Evolutionary conservation across 495 filamentous ascomycete genomes (phyloP).

Genomic region (Trichoderma virens): DNA sequence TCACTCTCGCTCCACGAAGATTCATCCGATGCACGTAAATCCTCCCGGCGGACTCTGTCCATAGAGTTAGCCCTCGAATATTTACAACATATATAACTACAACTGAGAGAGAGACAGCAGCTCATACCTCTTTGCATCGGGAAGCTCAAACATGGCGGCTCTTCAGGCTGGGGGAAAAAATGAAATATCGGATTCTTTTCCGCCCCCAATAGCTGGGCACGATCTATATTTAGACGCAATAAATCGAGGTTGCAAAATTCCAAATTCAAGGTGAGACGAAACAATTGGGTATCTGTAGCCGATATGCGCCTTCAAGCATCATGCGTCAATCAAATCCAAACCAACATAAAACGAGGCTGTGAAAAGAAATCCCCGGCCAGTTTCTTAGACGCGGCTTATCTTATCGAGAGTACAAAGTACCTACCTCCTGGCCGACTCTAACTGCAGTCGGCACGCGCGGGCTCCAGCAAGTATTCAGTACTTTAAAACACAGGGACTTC

Average conservation of each 20-base stretch:
- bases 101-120: background rate
- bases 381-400: background rate
- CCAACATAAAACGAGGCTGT: background rate
- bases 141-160: slow-evolving; percentile 43
- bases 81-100: background rate
- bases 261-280: background rate
- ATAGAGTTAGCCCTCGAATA: background rate
- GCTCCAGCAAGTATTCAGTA: no score
- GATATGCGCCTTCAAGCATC: background rate
- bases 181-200: background rate
- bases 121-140: slow-evolving; percentile 45
- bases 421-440: no score
- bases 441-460: no score
- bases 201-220: background rate
- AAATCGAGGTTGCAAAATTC: background rate
- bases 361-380: background rate
- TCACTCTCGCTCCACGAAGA: slow-evolving; percentile 20
- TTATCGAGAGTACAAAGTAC: background rate
- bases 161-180: background rate
- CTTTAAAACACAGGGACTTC: background rate
- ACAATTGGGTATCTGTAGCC: background rate
- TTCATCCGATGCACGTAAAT: slow-evolving; percentile 32
- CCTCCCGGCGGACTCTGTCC: slow-evolving; percentile 43
- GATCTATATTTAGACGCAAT: background rate
- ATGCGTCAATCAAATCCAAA: background rate